Percentiles rank a stretch among this genome's conserved stretches.
phyloP scores from a whole-genome alignment of 106 monocot genomes.

The Phalaenopsis equestris region DNA sequence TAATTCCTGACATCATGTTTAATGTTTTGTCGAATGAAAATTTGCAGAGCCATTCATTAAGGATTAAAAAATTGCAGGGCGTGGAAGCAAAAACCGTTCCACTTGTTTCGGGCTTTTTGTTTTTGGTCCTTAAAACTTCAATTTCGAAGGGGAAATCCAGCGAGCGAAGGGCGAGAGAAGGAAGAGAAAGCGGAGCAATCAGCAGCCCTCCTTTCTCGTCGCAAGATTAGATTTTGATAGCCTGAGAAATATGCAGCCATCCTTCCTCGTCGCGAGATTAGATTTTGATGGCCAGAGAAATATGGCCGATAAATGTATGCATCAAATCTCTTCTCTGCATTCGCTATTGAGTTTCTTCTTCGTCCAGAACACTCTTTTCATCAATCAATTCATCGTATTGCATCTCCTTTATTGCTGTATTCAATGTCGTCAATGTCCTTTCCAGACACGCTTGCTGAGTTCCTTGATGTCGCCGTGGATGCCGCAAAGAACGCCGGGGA shows the following conservation, averaged over 20 bases:
- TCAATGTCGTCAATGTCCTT: neutral
- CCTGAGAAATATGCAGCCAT: neutral
- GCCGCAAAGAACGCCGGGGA: slow-evolving; percentile 53
- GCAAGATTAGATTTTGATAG: neutral
- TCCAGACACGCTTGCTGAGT: slow-evolving; percentile 16
- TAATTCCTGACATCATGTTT: too few relatives aligned
- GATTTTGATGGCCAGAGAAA: neutral
- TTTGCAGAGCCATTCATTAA: too few relatives aligned
- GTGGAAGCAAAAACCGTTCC: too few relatives aligned
- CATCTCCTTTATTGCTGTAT: neutral
- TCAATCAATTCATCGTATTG: neutral
- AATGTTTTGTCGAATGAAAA: too few relatives aligned
- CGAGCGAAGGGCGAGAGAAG: too few relatives aligned
- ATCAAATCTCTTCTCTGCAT: neutral
- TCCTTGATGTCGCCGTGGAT: slow-evolving; percentile 46
- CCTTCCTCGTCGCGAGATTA: neutral
- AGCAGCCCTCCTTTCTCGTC: neutral
- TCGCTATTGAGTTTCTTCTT: neutral
- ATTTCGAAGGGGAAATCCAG: too few relatives aligned
- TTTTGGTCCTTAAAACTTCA: too few relatives aligned
- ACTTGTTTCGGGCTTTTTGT: too few relatives aligned
- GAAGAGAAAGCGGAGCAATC: too few relatives aligned
- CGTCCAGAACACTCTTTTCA: neutral
- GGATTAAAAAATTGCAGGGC: too few relatives aligned
- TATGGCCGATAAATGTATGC: neutral